A percentile compares a stretch with the other conserved stretches of the same genome.
These are phyloP conservation scores for Barnettozyma pratensis DNA, from an alignment of 805 yeast species.

Conservation along the genomic window DNA sequence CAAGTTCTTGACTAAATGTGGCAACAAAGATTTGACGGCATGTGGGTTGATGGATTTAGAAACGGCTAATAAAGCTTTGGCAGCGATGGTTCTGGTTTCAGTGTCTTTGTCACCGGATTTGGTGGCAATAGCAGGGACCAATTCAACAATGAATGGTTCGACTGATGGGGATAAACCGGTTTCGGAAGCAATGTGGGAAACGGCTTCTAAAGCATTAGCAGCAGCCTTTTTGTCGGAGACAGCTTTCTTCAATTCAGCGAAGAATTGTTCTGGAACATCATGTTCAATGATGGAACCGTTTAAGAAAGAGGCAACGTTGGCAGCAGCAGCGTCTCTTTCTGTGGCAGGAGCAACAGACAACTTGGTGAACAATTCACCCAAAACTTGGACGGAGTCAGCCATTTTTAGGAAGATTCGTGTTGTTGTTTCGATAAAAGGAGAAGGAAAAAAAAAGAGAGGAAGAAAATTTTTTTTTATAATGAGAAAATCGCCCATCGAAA, in stretches of 20 bases:
- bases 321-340: conserved; percentile 78
- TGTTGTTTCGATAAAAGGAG: conserved; percentile 3
- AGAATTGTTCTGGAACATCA: conserved; percentile 91
- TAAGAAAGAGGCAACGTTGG: conserved; percentile 86
- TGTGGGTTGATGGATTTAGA: conserved; percentile 84
- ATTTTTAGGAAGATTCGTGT: conserved; percentile 18
- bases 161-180: conserved; percentile 82
- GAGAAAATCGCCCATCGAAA: background rate
- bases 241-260: conserved; percentile 68
- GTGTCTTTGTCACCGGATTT: conserved; percentile 90
- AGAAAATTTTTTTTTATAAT: conserved; percentile 12
- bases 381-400: conserved; percentile 62
- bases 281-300: conserved; percentile 98
- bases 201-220: conserved; percentile 78
- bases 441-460: conserved; percentile 8
- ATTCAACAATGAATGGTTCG: conserved; percentile 88
- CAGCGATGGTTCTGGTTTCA: conserved; percentile 68
- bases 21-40: conserved; percentile 86
- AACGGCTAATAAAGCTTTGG: conserved; percentile 70
- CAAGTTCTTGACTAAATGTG: conserved; percentile 68
- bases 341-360: conserved; percentile 84
- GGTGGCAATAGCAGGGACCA: conserved; percentile 64
- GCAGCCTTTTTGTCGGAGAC: conserved; percentile 79
- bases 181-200: conserved; percentile 77
- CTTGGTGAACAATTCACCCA: conserved; percentile 89